Conservation (phyloP, 2,329 filamentous ascomycete genomes). For the Aspergillus texensis region DNA sequence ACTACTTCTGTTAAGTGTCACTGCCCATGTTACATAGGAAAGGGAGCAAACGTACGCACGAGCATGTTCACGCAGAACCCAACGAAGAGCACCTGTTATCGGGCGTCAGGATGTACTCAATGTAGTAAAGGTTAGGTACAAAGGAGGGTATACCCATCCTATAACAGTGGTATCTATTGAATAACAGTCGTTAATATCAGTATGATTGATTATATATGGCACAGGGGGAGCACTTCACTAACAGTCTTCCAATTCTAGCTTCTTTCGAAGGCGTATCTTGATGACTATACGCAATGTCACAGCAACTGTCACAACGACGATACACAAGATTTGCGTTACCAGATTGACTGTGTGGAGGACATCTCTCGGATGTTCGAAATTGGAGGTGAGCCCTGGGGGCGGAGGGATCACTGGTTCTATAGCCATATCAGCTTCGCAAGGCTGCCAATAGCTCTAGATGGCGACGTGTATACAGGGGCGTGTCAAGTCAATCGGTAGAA, state of each 20-base stretch:
- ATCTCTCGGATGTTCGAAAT: not conserved
- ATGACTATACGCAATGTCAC: not conserved
- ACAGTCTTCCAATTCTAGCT: not conserved
- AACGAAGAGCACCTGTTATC: not conserved
- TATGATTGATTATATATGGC: too few species aligned
- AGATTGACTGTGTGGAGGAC: not conserved
- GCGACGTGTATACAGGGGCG: not conserved
- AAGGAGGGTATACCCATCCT: not conserved
- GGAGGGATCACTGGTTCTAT: not conserved
- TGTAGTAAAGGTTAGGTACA: not conserved
- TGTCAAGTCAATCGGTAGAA: not conserved
- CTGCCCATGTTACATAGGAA: not conserved
- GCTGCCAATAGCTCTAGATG: not conserved
- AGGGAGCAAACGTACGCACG: not conserved
- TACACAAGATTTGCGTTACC: not conserved
- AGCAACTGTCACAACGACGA: not conserved
- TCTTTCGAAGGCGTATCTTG: not conserved
- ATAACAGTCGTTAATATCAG: not conserved
- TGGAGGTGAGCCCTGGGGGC: not conserved
- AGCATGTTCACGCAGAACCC: not conserved
- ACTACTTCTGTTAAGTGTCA: conserved; percentile 9
- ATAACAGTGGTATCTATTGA: not conserved
- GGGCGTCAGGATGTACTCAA: not conserved
- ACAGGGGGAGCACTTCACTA: not conserved
- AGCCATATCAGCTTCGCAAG: not conserved